Evolutionary conservation across 805 yeast genomes (phyloP).

Genomic region (Danielozyma ontarioensis): DNA sequence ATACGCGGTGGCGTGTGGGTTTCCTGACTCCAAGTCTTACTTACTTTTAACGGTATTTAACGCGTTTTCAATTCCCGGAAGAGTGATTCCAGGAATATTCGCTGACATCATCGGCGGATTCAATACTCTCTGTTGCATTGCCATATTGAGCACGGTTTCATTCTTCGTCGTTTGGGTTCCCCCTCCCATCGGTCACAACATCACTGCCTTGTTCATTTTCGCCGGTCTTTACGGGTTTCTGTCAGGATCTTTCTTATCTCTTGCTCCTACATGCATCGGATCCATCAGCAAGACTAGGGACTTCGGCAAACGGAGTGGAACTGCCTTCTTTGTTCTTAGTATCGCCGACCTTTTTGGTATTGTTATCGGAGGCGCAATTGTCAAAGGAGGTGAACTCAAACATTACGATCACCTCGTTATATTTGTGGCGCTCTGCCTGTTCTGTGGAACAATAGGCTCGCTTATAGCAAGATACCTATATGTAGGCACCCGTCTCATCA

Average conservation of each 20-base stretch:
- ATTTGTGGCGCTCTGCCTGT: neutral
- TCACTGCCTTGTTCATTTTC: constrained; percentile 17
- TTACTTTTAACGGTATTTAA: constrained; percentile 19
- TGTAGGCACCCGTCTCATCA: neutral
- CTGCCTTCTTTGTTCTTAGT: constrained; percentile 7
- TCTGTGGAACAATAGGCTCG: neutral
- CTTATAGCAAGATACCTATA: neutral
- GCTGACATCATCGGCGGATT: constrained; percentile 23
- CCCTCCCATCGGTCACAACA: constrained; percentile 17
- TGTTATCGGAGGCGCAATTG: constrained; percentile 2
- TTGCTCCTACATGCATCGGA: constrained; percentile 22
- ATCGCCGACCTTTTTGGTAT: neutral
- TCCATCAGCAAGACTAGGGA: constrained; percentile 20
- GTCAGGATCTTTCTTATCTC: constrained; percentile 22
- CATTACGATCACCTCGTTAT: constrained; percentile 1
- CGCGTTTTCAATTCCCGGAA: constrained; percentile 21
- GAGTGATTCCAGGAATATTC: constrained; percentile 19
- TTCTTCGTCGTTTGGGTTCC: constrained; percentile 23
- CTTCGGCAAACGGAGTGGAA: constrained; percentile 21
- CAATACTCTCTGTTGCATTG: constrained; percentile 18
- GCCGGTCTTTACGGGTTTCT: constrained; percentile 22
- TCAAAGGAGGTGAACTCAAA: neutral
- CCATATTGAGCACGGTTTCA: constrained; percentile 12
- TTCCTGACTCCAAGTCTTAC: constrained; percentile 12
- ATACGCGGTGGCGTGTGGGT: constrained; percentile 21